A percentile compares a stretch with the other conserved stretches of the same genome.
phyloP scores from a whole-genome alignment of 2,329 filamentous ascomycete species.

The Epichloe typhina region DNA sequence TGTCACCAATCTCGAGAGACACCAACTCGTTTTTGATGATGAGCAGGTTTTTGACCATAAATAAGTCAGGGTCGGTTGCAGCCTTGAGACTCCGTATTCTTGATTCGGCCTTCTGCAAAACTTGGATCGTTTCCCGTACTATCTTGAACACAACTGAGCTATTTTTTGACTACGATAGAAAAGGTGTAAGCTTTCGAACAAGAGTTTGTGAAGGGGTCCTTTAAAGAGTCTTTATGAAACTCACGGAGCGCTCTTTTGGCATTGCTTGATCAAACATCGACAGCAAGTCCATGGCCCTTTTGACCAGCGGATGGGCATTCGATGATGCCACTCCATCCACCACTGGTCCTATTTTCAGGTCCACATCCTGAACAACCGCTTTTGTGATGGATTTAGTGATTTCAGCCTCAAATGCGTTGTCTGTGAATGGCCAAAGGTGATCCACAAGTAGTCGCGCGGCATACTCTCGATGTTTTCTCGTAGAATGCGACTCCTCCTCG shows the following conservation, averaged over 20 bases:
- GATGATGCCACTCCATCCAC: constrained; percentile 37
- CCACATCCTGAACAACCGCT: constrained; percentile 31
- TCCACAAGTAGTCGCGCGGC: constrained; percentile 42
- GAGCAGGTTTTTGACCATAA: constrained; percentile 88
- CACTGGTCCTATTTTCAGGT: constrained; percentile 37
- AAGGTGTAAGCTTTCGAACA: neutral
- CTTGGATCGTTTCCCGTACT: constrained; percentile 78
- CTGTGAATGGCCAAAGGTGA: constrained; percentile 44
- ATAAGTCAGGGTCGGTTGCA: constrained; percentile 66
- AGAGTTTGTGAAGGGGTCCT: too few species aligned
- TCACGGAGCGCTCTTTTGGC: constrained; percentile 49
- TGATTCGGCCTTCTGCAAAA: constrained; percentile 63
- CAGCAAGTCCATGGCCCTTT: constrained; percentile 43
- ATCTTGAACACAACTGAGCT: constrained; percentile 52
- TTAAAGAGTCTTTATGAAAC: constrained; percentile 13
- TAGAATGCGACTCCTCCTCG: constrained; percentile 42
- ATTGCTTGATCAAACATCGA: constrained; percentile 51
- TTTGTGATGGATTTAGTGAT: constrained; percentile 41
- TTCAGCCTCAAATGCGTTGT: constrained; percentile 40
- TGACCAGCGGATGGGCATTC: constrained; percentile 45
- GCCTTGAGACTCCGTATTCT: constrained; percentile 50
- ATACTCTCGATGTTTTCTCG: constrained; percentile 40
- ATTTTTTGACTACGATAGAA: constrained; percentile 23
- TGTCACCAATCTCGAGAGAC: constrained; percentile 79
- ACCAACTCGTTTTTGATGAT: constrained; percentile 93